A percentile compares a stretch with the other conserved stretches of the same genome.
phyloP scores from a whole-genome alignment of 1,139 yeast genomes.

The Yamadazyma oceani region DNA sequence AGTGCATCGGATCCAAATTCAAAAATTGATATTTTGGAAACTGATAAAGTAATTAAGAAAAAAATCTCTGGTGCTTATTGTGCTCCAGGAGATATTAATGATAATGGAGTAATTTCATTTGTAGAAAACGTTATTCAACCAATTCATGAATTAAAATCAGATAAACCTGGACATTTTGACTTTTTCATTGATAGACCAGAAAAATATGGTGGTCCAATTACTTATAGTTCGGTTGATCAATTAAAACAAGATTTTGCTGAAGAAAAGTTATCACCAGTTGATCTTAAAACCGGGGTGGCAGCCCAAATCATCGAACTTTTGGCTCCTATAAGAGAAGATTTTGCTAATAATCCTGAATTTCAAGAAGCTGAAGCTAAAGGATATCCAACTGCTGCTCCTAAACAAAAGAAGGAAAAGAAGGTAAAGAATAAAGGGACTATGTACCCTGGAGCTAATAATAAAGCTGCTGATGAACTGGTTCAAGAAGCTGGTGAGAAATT shows the following conservation, averaged over 20 bases:
- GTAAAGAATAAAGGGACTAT: constrained; percentile 79
- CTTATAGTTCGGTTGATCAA: constrained; percentile 66
- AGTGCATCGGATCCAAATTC: constrained; percentile 99
- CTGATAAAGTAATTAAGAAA: constrained; percentile 82
- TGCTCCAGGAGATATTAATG: constrained; percentile 91
- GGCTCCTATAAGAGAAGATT: constrained; percentile 81
- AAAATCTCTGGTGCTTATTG: constrained; percentile 92
- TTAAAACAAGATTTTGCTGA: constrained; percentile 70
- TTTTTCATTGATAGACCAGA: constrained; percentile 90
- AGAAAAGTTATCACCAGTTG: constrained; percentile 84
- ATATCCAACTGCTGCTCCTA: constrained; percentile 73
- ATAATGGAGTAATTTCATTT: constrained; percentile 87
- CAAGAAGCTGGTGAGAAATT: constrained; percentile 16
- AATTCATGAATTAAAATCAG: constrained; percentile 69
- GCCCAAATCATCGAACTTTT: constrained; percentile 77
- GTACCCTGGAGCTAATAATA: constrained; percentile 64
- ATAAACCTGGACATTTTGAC: constrained; percentile 52
- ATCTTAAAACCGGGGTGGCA: constrained; percentile 88
- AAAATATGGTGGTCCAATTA: constrained; percentile 91
- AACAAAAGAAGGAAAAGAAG: constrained; percentile 65
- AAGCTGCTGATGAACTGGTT: constrained; percentile 17
- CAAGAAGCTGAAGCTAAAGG: constrained; percentile 75
- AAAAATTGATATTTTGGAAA: constrained; percentile 89
- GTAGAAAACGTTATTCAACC: constrained; percentile 84
- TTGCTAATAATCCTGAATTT: constrained; percentile 61